Evolutionary conservation across 345 rosid genomes (phyloP).

Genomic region (Salix dunnii): DNA sequence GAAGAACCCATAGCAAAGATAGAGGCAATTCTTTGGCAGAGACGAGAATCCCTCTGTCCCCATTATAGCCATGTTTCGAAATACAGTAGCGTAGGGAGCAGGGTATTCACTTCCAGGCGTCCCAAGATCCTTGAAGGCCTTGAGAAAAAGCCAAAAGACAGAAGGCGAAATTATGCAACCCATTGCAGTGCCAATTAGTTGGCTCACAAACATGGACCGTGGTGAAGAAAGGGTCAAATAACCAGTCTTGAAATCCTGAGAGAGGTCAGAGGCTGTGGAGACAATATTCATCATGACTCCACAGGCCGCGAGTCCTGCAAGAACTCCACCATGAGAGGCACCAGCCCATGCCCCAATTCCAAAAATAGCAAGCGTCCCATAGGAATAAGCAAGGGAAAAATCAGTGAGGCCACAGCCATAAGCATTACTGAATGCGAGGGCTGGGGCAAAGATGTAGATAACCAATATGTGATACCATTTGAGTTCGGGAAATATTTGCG

Average conservation of each 20-base stretch:
- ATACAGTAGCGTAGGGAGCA: neutral
- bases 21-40: neutral
- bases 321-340: constrained; percentile 16
- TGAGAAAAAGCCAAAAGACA: constrained; percentile 32
- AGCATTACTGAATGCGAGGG: constrained; percentile 28
- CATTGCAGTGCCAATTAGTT: constrained; percentile 29
- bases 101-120: neutral
- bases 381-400: constrained; percentile 17
- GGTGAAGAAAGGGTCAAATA: constrained; percentile 32
- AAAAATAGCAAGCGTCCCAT: constrained; percentile 26
- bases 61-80: neutral
- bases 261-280: constrained; percentile 24
- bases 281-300: constrained; percentile 35
- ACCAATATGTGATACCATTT: constrained; percentile 32
- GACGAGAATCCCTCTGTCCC: neutral
- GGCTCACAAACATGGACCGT: constrained; percentile 31
- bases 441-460: constrained; percentile 11
- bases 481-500: constrained; percentile 18
- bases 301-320: constrained; percentile 27
- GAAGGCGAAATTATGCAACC: constrained; percentile 27
- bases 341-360: constrained; percentile 29
- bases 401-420: constrained; percentile 35
- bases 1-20: constrained; percentile 42
- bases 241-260: constrained; percentile 34
- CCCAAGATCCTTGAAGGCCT: constrained; percentile 16